Percentiles rank a stretch among this genome's conserved stretches.
Evolutionary conservation across 345 rosid genomes (phyloP).

Genomic region (Melastoma malabathricum): DNA sequence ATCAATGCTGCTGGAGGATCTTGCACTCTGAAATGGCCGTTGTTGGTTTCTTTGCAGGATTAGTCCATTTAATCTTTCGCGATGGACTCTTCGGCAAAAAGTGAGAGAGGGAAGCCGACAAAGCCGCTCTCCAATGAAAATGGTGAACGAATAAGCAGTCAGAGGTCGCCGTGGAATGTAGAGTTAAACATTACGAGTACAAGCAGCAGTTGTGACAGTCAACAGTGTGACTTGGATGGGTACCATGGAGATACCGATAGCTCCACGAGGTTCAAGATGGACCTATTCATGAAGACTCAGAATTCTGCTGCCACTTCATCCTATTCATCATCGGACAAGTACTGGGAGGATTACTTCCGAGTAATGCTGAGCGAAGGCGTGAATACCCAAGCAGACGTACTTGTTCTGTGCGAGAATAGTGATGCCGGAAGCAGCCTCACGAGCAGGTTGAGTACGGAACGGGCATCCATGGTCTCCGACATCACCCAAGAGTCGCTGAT

Average conservation of each 20-base stretch:
- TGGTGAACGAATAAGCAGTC: constrained; percentile 7
- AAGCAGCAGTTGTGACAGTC: too few species aligned
- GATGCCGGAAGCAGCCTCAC: constrained; percentile 3
- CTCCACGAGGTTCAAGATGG: too few species aligned
- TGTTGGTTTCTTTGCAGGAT: too few species aligned
- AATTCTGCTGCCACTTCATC: constrained; percentile 18
- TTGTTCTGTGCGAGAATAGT: constrained; percentile 5
- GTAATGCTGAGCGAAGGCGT: constrained; percentile 2
- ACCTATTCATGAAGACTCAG: neutral
- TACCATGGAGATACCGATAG: too few species aligned
- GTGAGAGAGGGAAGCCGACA: constrained; percentile 9
- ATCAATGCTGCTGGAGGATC: too few species aligned
- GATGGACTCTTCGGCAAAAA: constrained; percentile 26
- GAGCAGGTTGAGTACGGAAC: constrained; percentile 8
- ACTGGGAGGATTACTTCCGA: constrained; percentile 20
- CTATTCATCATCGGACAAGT: constrained; percentile 23
- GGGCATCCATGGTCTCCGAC: constrained; percentile 27
- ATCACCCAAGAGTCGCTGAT: constrained; percentile 17
- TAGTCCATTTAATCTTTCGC: constrained; percentile 9
- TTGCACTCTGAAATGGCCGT: too few species aligned
- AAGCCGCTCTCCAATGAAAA: constrained; percentile 6
- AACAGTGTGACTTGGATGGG: too few species aligned
- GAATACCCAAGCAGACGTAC: neutral
- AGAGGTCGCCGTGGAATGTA: constrained; percentile 5
- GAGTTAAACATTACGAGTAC: too few species aligned